Percentiles rank a stretch among this genome's conserved stretches.
Evolutionary conservation across 1,139 yeast species (phyloP).

Genomic region (Hyphopichia wangnamkhiaoensis): DNA sequence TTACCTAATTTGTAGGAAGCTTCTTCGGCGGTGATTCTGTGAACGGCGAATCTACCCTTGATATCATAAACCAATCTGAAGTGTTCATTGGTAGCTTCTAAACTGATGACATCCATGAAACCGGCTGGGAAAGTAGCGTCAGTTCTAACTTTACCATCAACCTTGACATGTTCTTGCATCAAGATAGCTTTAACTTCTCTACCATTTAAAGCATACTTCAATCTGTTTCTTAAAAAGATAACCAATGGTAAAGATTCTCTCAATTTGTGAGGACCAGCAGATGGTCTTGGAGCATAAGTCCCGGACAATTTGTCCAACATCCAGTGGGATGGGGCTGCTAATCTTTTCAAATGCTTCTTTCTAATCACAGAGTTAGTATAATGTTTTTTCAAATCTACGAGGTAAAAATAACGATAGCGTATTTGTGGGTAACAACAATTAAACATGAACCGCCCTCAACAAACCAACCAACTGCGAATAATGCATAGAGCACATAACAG

Average conservation of each 20-base stretch:
- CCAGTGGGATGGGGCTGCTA: slow-evolving; percentile 99
- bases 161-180: slow-evolving; percentile 97
- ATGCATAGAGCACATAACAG: no score
- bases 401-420: slow-evolving; percentile 3
- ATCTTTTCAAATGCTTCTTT: slow-evolving; percentile 97
- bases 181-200: slow-evolving; percentile 97
- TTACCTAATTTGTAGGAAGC: slow-evolving; percentile 94
- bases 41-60: slow-evolving; percentile 96
- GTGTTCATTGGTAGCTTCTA: slow-evolving; percentile 96
- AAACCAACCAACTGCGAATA: no score
- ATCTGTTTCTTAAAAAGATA: slow-evolving; percentile 96
- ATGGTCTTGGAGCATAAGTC: slow-evolving; percentile 97
- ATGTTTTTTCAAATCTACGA: slow-evolving; percentile 2
- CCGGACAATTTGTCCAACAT: slow-evolving; percentile 99
- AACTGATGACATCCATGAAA: slow-evolving; percentile 93
- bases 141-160: slow-evolving; percentile 88
- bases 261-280: slow-evolving; percentile 98
- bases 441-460: no score
- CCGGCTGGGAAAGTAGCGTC: slow-evolving; percentile 97
- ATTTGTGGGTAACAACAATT: no score
- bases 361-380: slow-evolving; percentile 38
- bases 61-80: slow-evolving; percentile 95
- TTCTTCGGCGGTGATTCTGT: slow-evolving; percentile 97
- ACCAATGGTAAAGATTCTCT: slow-evolving; percentile 97
- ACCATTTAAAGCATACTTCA: slow-evolving; percentile 97